Base-by-base conservation (phyloP, 2,329 filamentous ascomycete genomes). In the Xylaria sp. region DNA sequence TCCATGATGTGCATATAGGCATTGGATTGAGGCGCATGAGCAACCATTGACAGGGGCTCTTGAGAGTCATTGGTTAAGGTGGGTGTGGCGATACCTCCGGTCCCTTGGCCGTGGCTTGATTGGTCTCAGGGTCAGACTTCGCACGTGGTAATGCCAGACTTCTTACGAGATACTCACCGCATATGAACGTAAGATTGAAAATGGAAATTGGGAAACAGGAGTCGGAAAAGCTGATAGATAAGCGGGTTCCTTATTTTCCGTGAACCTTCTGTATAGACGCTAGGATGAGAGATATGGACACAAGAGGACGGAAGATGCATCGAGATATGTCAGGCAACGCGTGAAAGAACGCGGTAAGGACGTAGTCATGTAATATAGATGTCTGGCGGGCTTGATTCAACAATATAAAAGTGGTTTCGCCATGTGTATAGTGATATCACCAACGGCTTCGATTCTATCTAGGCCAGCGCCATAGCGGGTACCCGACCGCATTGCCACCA, bases 131-230 rank as follows among this genome's bases (percentile, higher is more conserved):
- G 13, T 5, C 13, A 23, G 16, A n/a, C n/a, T 10, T 48, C 10
- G 2, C 53, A 66, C 25, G 25, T 47, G 27, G 35, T 8, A 5
- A 59, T 67, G 21, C 12, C 27, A 35, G 53, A 12, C 13, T 23
- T 63, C 18, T 63, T 67, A 66, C 65, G 21, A 44, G 21, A 54
- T 16, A 12, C 27, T 47, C 27, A 48, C 53, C n/a, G 21, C 53
- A 67, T 63, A 59, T 37, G 25, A 40, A 59, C 59, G 60, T 59
- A 59, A 54, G 32, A 37, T 8, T 44, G 5, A n/a, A n/a, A n/a
- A n/a, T n/a, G n/a, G n/a, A n/a, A n/a, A n/a, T n/a, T n/a, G n/a
- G n/a, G 42, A 58, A 25, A 27, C 21, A 1, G 27, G 21, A 48
- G 27, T 23, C n/a, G 3, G n/a, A 21, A 40, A 54, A 48, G 1